A percentile compares a stretch with the other conserved stretches of the same genome.
phyloP scores from a whole-genome alignment of 768 basidiomycete genomes.

The Termitomyces titanicus region DNA sequence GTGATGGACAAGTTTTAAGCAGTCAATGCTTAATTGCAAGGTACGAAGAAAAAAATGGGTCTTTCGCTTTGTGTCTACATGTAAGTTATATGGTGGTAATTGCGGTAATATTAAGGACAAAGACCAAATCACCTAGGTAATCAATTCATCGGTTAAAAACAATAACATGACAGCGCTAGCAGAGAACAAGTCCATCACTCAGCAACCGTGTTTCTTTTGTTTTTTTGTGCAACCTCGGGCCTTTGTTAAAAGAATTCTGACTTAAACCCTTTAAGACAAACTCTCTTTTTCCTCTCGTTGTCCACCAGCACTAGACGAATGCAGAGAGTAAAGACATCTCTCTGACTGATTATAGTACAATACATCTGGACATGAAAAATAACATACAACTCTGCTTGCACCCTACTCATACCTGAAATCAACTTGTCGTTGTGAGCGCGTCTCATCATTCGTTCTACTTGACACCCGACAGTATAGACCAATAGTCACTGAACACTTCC shows the following conservation, averaged over 20 bases:
- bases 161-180: not conserved
- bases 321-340: too few relatives aligned
- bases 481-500: not conserved
- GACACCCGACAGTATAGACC: too few relatives aligned
- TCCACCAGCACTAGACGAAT: too few relatives aligned
- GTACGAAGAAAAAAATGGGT: not conserved
- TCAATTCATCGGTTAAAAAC: not conserved
- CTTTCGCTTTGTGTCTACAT: not conserved
- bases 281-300: not conserved
- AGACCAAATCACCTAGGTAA: constrained; percentile 4
- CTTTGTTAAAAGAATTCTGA: too few relatives aligned
- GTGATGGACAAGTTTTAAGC: not conserved
- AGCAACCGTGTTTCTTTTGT: not conserved
- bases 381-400: constrained; percentile 13
- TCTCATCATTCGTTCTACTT: too few relatives aligned
- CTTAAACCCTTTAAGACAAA: not conserved
- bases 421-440: too few relatives aligned
- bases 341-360: too few relatives aligned
- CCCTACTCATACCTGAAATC: too few relatives aligned
- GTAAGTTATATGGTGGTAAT: not conserved
- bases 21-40: not conserved
- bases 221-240: too few relatives aligned
- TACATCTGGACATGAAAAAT: constrained; percentile 12
- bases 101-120: not conserved
- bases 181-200: not conserved